phyloP scores from a whole-genome alignment of 371 early-diverging fungal genomes.

The Syncephalastrum racemosum region DNA sequence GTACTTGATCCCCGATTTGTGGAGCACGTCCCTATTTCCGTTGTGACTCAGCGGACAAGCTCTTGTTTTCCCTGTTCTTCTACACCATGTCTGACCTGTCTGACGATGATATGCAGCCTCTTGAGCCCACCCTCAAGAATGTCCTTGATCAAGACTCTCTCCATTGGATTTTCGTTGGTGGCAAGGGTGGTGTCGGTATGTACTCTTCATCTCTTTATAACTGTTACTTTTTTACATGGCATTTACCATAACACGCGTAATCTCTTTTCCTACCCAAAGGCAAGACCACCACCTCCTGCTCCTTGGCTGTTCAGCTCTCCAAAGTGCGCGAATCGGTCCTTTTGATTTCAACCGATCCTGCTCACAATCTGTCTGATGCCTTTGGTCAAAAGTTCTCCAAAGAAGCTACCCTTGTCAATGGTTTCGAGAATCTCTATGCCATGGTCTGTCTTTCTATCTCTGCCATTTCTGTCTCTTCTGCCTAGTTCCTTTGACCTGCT shows the following conservation, averaged over 20 bases:
- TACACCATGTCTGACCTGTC: slow-evolving; percentile 49
- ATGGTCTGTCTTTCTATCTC: slow-evolving; percentile 67
- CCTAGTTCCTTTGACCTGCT: neutral
- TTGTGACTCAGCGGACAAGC: neutral
- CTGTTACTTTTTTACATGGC: slow-evolving; percentile 5
- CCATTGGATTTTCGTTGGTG: slow-evolving; percentile 98
- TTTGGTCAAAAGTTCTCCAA: slow-evolving; percentile 98
- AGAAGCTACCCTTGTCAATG: slow-evolving; percentile 92
- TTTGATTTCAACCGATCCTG: slow-evolving; percentile 98
- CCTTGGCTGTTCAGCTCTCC: slow-evolving; percentile 90
- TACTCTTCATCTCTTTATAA: slow-evolving; percentile 9
- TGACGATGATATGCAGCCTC: slow-evolving; percentile 63
- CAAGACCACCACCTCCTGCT: slow-evolving; percentile 75
- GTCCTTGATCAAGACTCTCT: slow-evolving; percentile 93
- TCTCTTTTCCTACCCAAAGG: slow-evolving; percentile 30
- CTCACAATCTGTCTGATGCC: slow-evolving; percentile 98
- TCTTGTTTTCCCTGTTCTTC: slow-evolving; percentile 9
- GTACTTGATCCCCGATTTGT: too few relatives aligned
- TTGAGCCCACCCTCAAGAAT: slow-evolving; percentile 89
- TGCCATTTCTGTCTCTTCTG: slow-evolving; percentile 12
- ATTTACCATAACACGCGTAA: neutral
- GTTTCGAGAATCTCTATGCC: slow-evolving; percentile 92
- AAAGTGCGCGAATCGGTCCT: slow-evolving; percentile 92
- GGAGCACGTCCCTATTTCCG: neutral
- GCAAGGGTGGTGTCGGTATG: slow-evolving; percentile 99